Evolutionary conservation across 2,329 filamentous ascomycete species (phyloP), one percentile per base, ranked within the genome.

Genomic region (Ophiostoma sp.): DNA sequence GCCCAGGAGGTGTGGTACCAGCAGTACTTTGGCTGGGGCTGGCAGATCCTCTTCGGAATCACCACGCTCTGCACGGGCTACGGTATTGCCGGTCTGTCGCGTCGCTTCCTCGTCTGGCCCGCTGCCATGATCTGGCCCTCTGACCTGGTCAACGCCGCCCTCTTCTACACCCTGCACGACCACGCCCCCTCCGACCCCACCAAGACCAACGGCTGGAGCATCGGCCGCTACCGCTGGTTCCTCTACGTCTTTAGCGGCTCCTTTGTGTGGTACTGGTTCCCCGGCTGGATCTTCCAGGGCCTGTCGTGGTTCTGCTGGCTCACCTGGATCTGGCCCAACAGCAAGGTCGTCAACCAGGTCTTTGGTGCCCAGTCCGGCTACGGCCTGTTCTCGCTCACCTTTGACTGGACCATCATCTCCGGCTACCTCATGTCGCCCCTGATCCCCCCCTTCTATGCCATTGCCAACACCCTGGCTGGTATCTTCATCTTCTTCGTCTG

Each of bases 151-250:
- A 90, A 87, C 75, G 83, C 84, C 57, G 82, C 87, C 1, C 81
- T 90, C 44, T 88, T 90, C 76, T 84, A 87, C 75, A 85, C 87
- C 2, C 81, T 91, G 57, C 88, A 91, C 76, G 87, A 90, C 74
- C 84, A 85, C 74, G 81, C 81, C 15, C 77, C 79, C 35, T 81
- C 84, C 0, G 83, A 88, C 72, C 84, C 87, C 1, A 74, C 78
- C 1, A 79, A 80, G 72, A 80, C 81, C 36, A 84, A 84, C 74
- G 88, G 89, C 62, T 91, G 89, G 89, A 82, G 76, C 44, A 83
- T 90, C 67, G 84, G 86, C n/a, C 84, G 87, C 68, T 90, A 89
- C 77, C 83, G 82, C 73, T 86, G 86, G 77, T 90, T 90, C 79
- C 75, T 89, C 70, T 84, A 84, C 73, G 81, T 88, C 48, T 85